These are phyloP conservation scores for Cercospora zeae-maydis DNA, from an alignment of 2,329 filamentous ascomycete genomes.

Conservation along the genomic window DNA sequence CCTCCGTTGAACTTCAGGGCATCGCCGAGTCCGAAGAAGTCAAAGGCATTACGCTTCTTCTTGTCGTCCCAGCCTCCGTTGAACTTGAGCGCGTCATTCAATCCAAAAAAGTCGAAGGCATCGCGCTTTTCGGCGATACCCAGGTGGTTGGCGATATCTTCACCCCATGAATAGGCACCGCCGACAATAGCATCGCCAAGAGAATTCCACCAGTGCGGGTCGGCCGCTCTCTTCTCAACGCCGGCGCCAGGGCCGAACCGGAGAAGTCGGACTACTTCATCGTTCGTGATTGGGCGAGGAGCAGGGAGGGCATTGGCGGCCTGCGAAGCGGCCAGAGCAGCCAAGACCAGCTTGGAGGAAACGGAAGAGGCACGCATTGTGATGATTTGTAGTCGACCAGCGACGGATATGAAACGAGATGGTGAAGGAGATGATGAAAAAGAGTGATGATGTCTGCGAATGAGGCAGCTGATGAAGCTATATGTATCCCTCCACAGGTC, in stretches of 20 bases:
- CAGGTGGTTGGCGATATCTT: background rate
- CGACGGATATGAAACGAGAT: background rate
- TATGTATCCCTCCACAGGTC: background rate
- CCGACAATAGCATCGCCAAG: background rate
- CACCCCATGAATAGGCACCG: background rate
- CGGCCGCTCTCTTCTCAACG: background rate
- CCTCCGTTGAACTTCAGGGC: too few species aligned
- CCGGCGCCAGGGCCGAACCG: background rate
- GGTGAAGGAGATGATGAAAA: background rate
- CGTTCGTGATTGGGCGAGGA: background rate
- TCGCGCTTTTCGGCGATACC: background rate
- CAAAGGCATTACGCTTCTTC: too few species aligned
- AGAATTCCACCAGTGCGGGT: background rate
- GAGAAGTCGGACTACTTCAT: background rate
- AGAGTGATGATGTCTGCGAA: background rate
- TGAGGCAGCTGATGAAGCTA: background rate
- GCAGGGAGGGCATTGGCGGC: background rate
- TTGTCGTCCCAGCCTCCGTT: too few species aligned
- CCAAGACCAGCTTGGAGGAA: background rate
- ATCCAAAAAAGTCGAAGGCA: too few species aligned
- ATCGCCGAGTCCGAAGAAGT: too few species aligned
- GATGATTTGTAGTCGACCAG: background rate
- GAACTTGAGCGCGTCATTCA: too few species aligned
- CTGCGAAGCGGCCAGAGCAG: background rate
- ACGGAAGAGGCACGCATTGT: background rate